Evolutionary conservation across 2,329 filamentous ascomycete genomes (phyloP), one percentile per base, ranked within the genome.

Genomic region (Cucurbitaria berberidis): DNA sequence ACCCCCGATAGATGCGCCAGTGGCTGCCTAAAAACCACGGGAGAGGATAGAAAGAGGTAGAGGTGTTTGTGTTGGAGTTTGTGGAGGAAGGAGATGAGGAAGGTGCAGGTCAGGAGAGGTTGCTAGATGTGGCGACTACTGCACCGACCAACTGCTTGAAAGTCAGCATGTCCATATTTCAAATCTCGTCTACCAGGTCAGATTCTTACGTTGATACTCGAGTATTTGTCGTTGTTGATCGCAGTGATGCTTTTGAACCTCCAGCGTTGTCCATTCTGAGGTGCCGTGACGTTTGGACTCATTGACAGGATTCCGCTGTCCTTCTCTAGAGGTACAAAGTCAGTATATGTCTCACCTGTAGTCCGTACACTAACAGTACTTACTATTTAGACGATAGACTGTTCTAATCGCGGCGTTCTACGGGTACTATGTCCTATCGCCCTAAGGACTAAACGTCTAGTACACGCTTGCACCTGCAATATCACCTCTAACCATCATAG

Each of bases 401-500:
- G 58, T 61, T 3, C 54, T 52, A 29, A 69, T 71, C 24, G 45
- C 48, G 11, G 47, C 52, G 40, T 67, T 68, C 3, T 45, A 54
- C 6, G 69, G n/a, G 38, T 49, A 62, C 47, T 55, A 65, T 1
- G 57, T 61, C 1, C 57, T 63, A 44, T 69, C 64, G 10, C 60
- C 56, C 63, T 64, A 67, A 5, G 57, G 45, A 2, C 26, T 26
- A 15, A 69, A 48, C 3, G 50, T 51, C 66, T 66, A 69, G 42
- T 53, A 68, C 5, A 62, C 54, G n/a, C 57, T 59, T 5, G 58
- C 51, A 22, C 66, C 60, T 3, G 58, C 52, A 3, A 66, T 27
- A 27, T 65, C 60, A 6, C 51, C 53, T 21, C 56, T 50, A 8
- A 51, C 41, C 62, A 68, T 68, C 35, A 32, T 34, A 3, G 54